Percentiles rank a stretch among this genome's conserved stretches.
phyloP scores from a whole-genome alignment of 257 asterid genomes.

The Lavandula angustifolia region DNA sequence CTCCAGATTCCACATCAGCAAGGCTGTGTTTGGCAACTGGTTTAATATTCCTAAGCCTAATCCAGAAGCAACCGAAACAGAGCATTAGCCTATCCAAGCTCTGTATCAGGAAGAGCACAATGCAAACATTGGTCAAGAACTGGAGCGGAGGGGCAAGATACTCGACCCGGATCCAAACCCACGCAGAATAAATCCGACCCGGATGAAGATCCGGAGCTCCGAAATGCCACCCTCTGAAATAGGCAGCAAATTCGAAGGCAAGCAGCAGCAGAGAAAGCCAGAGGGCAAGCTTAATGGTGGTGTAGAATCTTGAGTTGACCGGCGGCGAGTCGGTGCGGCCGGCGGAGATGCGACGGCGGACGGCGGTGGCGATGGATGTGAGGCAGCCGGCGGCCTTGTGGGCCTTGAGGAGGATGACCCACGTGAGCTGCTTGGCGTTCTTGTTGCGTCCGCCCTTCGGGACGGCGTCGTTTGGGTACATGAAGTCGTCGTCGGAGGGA shows the following conservation, averaged over 20 bases:
- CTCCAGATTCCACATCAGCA: conserved; percentile 74
- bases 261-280: conserved; percentile 61
- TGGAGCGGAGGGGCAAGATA: conserved; percentile 86
- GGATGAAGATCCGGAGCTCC: conserved; percentile 61
- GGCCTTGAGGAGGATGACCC: conserved; percentile 90
- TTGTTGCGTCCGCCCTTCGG: conserved; percentile 68
- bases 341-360: conserved; percentile 78
- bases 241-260: conserved; percentile 72
- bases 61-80: conserved; percentile 91
- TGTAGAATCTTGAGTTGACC: conserved; percentile 50
- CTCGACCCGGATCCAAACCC: conserved; percentile 83
- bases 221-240: conserved; percentile 84
- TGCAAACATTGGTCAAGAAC: conserved; percentile 70
- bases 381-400: conserved; percentile 91
- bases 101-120: conserved; percentile 71
- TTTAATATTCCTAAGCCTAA: conserved; percentile 55
- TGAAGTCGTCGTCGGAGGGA: conserved; percentile 68
- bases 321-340: conserved; percentile 69
- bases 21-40: conserved; percentile 57
- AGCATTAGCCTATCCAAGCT: conserved; percentile 79
- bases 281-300: conserved; percentile 61
- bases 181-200: conserved; percentile 49
- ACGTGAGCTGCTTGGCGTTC: conserved; percentile 93
- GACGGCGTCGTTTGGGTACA: conserved; percentile 51
- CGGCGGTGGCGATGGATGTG: conserved; percentile 64